Base-by-base conservation (phyloP, 2,329 filamentous ascomycete genomes). In the Trichoderma koningiopsis region DNA sequence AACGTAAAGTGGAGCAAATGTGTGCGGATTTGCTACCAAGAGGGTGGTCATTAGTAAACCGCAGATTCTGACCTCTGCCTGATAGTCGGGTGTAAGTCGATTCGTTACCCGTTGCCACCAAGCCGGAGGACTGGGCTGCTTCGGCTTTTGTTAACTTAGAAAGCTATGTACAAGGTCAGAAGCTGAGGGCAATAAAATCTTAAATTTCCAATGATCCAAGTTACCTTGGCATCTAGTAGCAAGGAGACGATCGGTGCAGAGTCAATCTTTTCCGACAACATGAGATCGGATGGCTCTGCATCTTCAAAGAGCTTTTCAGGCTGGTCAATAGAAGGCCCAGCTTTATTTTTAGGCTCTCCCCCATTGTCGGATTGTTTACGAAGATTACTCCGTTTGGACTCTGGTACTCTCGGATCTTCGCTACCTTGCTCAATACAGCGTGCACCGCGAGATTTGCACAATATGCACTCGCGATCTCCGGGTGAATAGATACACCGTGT, bases 401-500 rank as follows among this genome's bases (percentile, higher is more conserved):
- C 31, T 29, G 56, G 22, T 40, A n/a, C 10, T n/a, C 33, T 43
- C 19, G 16, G 13, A 16, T 56, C 70, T 52, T 68, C 57, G 29
- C 61, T 58, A 11, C 68, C 66, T 27, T 73, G 72, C 33, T 67
- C 67, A 27, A 71, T 68, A 64, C 72, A 74, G 29, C 33, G 57
- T 10, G 64, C 64, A 24, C 68, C 31, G 19, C 71, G 70, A 49
- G 52, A 35, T 14, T 52, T 60, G 74, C 83, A 84, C 70, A 81
- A 77, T 7, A 78, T 78, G 72, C 82, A 85, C n/a, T 80, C 75
- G 29, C 78, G 74, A 64, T 80, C 80, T 53, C 80, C 80, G 10
- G 78, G 70, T 29, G 77, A 71, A 68, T 77, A 83, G 55, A 79
- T 80, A 72, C 83, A 84, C 57, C 82, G 78, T 35, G 83, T 83